These are phyloP conservation scores for Penicillium corylophilum DNA, from an alignment of 2,329 filamentous ascomycete genomes.

Conservation along the genomic window DNA sequence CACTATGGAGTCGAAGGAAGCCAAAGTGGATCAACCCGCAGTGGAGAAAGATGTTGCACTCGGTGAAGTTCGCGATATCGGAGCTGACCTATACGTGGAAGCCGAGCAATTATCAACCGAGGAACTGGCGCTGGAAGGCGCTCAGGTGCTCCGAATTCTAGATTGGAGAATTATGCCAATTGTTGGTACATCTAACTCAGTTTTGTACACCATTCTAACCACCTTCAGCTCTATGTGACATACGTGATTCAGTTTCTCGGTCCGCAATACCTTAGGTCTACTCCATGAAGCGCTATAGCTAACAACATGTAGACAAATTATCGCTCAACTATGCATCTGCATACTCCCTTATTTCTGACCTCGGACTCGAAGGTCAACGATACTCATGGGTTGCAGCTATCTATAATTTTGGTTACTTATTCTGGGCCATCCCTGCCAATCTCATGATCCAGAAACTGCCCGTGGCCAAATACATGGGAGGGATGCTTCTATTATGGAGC, in stretches of 20 bases:
- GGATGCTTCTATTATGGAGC: constrained; percentile 45
- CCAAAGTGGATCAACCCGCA: constrained; percentile 14
- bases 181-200: constrained; percentile 24
- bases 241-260: constrained; percentile 51
- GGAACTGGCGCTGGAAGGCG: constrained; percentile 46
- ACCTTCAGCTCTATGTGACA: constrained; percentile 31
- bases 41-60: constrained; percentile 22
- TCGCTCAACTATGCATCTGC: constrained; percentile 40
- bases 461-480: constrained; percentile 43
- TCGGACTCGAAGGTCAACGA: constrained; percentile 42
- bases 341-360: constrained; percentile 45
- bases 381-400: constrained; percentile 49
- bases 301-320: constrained; percentile 24
- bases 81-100: constrained; percentile 47
- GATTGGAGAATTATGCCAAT: constrained; percentile 51
- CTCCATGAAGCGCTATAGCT: background rate
- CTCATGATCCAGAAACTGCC: constrained; percentile 44
- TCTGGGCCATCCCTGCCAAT: constrained; percentile 43
- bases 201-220: constrained; percentile 19
- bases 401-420: constrained; percentile 47
- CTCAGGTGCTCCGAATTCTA: constrained; percentile 44
- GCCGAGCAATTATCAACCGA: constrained; percentile 44
- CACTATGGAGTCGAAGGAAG: constrained; percentile 15
- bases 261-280: constrained; percentile 2
- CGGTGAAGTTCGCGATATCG: constrained; percentile 41